phyloP scores from a whole-genome alignment of 495 filamentous ascomycete genomes.

The Neurospora sp. region DNA sequence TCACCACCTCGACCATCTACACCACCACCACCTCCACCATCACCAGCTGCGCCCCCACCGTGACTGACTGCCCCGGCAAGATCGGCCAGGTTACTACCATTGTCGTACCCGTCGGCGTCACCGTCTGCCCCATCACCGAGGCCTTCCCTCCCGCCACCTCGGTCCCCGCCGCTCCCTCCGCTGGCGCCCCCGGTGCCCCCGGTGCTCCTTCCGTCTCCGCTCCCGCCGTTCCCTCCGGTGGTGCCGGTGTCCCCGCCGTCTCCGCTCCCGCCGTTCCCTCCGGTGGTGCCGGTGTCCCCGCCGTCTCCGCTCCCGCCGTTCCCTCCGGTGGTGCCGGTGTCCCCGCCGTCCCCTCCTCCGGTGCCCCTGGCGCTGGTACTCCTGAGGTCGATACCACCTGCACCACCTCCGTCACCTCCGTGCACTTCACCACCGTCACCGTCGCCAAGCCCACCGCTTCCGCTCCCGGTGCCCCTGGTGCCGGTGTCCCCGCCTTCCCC shows the following conservation, averaged over 20 bases:
- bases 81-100: slow-evolving; percentile 31
- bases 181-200: neutral
- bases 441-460: slow-evolving; percentile 9
- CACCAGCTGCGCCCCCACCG: slow-evolving; percentile 44
- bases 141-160: slow-evolving; percentile 1
- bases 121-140: slow-evolving; percentile 24
- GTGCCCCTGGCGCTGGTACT: neutral
- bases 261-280: slow-evolving; percentile 2
- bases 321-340: neutral
- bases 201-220: neutral
- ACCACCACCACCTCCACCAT: slow-evolving; percentile 45
- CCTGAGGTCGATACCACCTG: neutral
- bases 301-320: neutral
- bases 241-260: neutral
- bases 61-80: slow-evolving; percentile 46
- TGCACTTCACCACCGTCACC: slow-evolving; percentile 17
- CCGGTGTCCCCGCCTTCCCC: neutral
- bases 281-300: neutral
- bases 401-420: slow-evolving; percentile 1
- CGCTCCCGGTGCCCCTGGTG: neutral
- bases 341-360: neutral
- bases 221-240: slow-evolving; percentile 1
- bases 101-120: slow-evolving; percentile 25
- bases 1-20: slow-evolving; percentile 39
- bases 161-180: neutral